Conservation (phyloP, 805 yeast species). For the Tetrapisispora fleetii region DNA sequence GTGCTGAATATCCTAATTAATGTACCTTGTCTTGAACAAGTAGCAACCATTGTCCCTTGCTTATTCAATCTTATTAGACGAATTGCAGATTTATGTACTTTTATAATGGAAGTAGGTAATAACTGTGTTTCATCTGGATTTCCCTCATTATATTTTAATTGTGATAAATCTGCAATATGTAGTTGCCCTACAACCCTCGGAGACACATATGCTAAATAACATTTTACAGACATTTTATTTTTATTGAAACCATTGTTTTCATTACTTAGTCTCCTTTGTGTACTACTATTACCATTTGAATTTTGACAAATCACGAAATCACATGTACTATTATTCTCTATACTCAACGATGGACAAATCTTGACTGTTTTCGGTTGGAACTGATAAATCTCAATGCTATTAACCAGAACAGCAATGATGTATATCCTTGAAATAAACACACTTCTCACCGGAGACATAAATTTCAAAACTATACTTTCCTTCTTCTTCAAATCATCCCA, state of each 20-base stretch:
- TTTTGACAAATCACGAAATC: conserved; percentile 19
- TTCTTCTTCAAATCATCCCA: conserved; percentile 88
- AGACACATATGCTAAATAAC: conserved; percentile 19
- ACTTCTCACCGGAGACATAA: conserved; percentile 63
- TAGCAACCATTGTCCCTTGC: conserved; percentile 75
- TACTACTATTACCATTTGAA: too few relatives aligned
- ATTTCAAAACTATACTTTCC: conserved; percentile 63
- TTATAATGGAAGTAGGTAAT: conserved; percentile 40
- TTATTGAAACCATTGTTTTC: neutral
- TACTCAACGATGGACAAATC: conserved; percentile 27
- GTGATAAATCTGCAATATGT: conserved; percentile 20
- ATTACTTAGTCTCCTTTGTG: neutral
- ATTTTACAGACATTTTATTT: conserved; percentile 6
- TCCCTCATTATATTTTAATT: conserved; percentile 10
- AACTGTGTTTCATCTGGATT: conserved; percentile 11
- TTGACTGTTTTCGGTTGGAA: conserved; percentile 72
- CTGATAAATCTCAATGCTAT: conserved; percentile 64
- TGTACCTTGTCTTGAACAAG: conserved; percentile 87
- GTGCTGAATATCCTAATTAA: conserved; percentile 74
- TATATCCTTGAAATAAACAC: conserved; percentile 67
- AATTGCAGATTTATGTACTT: conserved; percentile 75
- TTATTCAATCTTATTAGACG: conserved; percentile 58
- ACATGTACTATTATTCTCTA: conserved; percentile 13
- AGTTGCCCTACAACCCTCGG: conserved; percentile 23
- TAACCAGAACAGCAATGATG: conserved; percentile 61